Evolutionary conservation across 129 eudicot genomes (phyloP).

Genomic region (Flaveria bidentis): DNA sequence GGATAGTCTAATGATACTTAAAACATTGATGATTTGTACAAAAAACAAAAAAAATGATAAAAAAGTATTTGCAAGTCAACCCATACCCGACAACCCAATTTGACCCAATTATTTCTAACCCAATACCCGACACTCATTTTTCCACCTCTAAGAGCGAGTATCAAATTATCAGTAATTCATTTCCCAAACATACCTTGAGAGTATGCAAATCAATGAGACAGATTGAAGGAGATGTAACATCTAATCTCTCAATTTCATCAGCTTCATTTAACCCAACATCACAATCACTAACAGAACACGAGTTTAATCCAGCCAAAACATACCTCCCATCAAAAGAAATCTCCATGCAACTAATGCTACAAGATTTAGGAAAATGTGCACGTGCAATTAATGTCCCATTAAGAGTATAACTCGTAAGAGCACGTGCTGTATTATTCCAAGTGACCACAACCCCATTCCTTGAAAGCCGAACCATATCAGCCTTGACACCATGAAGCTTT

Average conservation of each 20-base stretch:
- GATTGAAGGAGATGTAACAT: constrained; percentile 65
- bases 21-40: neutral
- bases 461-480: constrained; percentile 71
- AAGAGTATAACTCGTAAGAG: constrained; percentile 62
- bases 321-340: constrained; percentile 69
- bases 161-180: constrained; percentile 3
- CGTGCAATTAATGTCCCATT: constrained; percentile 65
- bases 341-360: constrained; percentile 74
- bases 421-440: constrained; percentile 54
- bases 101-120: neutral
- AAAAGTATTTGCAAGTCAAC: neutral
- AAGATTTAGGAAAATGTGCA: constrained; percentile 54
- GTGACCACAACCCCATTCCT: constrained; percentile 58
- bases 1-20: neutral
- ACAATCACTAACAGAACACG: constrained; percentile 42
- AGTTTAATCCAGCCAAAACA: constrained; percentile 69
- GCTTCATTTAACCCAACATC: constrained; percentile 21
- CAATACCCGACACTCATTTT: neutral
- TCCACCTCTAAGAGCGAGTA: neutral
- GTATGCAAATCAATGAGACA: constrained; percentile 74
- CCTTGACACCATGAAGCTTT: constrained; percentile 66
- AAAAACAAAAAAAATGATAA: neutral
- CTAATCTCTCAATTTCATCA: constrained; percentile 40
- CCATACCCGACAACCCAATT: neutral
- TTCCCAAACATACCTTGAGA: constrained; percentile 51